phyloP scores from a whole-genome alignment of 1,284 basidiomycete genomes.

The Ceratobasidium sp. region DNA sequence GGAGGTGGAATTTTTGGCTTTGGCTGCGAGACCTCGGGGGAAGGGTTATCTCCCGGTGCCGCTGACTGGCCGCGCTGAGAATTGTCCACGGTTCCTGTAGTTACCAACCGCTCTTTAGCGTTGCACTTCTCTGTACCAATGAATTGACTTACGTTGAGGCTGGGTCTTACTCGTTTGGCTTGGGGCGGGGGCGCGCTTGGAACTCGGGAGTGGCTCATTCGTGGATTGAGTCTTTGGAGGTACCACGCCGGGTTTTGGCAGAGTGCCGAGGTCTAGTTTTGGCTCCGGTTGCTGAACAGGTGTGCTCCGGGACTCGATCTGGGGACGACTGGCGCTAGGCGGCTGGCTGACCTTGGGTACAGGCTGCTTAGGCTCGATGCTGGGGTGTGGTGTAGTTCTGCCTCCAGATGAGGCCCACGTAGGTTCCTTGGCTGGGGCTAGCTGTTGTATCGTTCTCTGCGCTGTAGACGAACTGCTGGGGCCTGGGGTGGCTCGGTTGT shows the following conservation, averaged over 20 bases:
- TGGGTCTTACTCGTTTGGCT: not conserved
- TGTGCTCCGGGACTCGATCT: not conserved
- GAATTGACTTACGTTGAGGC: not conserved
- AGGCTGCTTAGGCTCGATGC: too few species aligned
- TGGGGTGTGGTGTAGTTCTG: too few species aligned
- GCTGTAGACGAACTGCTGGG: too few species aligned
- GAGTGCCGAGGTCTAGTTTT: too few species aligned
- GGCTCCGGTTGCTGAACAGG: not conserved
- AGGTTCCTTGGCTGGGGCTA: too few species aligned
- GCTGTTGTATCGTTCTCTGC: too few species aligned
- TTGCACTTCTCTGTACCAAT: not conserved
- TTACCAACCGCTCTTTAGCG: not conserved
- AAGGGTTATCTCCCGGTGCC: not conserved
- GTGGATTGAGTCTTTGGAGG: not conserved
- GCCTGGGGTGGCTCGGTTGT: too few species aligned
- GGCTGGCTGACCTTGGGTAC: too few species aligned
- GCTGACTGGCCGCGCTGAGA: not conserved
- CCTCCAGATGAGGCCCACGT: too few species aligned
- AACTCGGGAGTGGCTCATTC: not conserved
- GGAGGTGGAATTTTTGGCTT: not conserved
- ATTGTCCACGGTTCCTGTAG: not conserved
- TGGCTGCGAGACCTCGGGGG: not conserved
- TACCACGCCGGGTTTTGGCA: not conserved
- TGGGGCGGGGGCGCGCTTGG: not conserved
- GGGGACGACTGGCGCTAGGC: not conserved